A percentile compares a stretch with the other conserved stretches of the same genome.
Conservation (phyloP, 345 rosid genomes). For the Luvunga scandens region DNA sequence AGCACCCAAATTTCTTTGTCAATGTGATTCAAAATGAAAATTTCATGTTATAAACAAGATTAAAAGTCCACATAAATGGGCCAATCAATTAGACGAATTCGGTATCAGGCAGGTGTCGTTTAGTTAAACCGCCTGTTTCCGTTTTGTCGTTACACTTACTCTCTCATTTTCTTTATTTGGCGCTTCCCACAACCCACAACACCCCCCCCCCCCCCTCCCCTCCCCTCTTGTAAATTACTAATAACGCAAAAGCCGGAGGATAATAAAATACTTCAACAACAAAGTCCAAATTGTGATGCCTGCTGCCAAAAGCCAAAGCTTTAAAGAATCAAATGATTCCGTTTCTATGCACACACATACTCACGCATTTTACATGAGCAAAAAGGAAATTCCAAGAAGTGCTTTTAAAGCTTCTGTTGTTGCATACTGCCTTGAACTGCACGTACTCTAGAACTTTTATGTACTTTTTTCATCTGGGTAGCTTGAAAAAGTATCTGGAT, state of each 20-base stretch:
- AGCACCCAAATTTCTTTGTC: background rate
- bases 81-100: background rate
- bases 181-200: too few species aligned
- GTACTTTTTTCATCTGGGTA: background rate
- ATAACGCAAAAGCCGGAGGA: constrained; percentile 10
- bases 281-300: background rate
- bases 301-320: background rate
- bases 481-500: background rate
- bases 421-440: too few species aligned
- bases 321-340: background rate
- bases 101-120: constrained; percentile 26
- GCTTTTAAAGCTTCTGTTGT: constrained; percentile 24
- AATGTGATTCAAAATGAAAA: background rate
- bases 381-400: too few species aligned
- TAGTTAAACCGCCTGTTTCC: constrained; percentile 10
- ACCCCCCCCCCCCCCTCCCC: too few species aligned
- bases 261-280: background rate
- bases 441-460: too few species aligned
- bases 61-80: background rate
- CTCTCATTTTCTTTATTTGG: constrained; percentile 1
- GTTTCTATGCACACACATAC: background rate
- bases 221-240: background rate
- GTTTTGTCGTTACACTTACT: constrained; percentile 20
- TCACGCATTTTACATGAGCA: constrained; percentile 23
- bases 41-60: background rate